These are phyloP conservation scores for Irpex lacteus DNA, from an alignment of 1,284 basidiomycete species.

Conservation along the genomic window DNA sequence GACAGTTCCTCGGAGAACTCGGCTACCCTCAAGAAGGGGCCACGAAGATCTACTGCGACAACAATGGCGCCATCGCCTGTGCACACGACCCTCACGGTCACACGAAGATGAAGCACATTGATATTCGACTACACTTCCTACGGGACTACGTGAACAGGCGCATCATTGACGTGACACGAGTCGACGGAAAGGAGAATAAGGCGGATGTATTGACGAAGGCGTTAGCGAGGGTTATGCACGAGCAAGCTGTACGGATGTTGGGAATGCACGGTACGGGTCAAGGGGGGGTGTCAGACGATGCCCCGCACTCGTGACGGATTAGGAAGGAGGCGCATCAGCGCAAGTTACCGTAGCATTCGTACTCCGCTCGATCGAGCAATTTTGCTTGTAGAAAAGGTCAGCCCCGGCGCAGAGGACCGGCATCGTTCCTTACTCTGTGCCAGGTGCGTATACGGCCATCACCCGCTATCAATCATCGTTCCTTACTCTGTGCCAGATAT, in stretches of 20 bases:
- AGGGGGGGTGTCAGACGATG: not conserved
- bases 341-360: not conserved
- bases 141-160: conserved; percentile 28
- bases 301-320: not conserved
- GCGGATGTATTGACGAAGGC: conserved; percentile 32
- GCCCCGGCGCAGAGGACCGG: not conserved
- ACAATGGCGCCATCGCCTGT: conserved; percentile 28
- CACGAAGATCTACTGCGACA: conserved; percentile 30
- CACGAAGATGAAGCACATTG: conserved; percentile 35
- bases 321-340: not conserved
- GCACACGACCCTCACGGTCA: conserved; percentile 30
- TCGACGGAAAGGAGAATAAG: conserved; percentile 20
- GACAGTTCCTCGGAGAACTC: conserved; percentile 24
- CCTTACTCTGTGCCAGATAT: not conserved
- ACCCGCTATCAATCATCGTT: not conserved
- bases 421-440: not conserved
- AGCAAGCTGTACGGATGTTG: not conserved
- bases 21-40: conserved; percentile 14
- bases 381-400: not conserved
- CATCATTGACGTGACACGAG: conserved; percentile 17
- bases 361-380: not conserved
- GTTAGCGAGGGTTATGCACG: conserved; percentile 5
- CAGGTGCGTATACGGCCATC: not conserved
- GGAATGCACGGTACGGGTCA: not conserved
- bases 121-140: conserved; percentile 33